These are phyloP conservation scores for Ochetophila trinervis DNA, from an alignment of 306 rosid species.

Conservation along the genomic window DNA sequence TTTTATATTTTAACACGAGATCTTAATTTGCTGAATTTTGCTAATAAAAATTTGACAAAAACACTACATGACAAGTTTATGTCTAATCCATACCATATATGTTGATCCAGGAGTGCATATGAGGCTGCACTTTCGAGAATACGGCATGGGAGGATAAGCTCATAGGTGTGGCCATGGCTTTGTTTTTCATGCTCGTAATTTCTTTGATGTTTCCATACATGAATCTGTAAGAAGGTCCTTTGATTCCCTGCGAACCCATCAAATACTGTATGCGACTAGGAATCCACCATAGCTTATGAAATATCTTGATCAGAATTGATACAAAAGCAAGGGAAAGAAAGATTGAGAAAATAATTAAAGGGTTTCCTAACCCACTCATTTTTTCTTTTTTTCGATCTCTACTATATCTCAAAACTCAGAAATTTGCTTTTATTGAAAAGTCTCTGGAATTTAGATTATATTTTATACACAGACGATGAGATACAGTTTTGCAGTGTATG, in stretches of 20 bases:
- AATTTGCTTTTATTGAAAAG: no score
- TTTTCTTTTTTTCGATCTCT: no score
- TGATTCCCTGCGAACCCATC: neutral
- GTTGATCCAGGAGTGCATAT: neutral
- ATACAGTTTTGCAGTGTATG: no score
- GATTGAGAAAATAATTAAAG: neutral
- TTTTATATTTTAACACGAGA: no score
- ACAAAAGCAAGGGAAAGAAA: neutral
- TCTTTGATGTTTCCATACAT: neutral
- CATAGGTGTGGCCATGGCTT: neutral
- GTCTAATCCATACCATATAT: neutral
- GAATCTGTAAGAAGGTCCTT: neutral
- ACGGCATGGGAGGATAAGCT: neutral
- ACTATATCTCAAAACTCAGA: no score
- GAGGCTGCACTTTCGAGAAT: neutral
- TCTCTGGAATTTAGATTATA: no score
- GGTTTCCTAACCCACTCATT: neutral
- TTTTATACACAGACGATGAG: no score
- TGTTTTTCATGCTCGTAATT: neutral
- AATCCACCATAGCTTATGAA: neutral
- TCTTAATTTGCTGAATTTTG: no score
- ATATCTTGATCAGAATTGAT: neutral
- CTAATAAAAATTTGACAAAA: no score
- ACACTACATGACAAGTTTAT: no score
- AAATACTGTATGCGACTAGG: neutral